Evolutionary conservation across 2,329 filamentous ascomycete genomes (phyloP).

Genomic region (Teratosphaeria nubilosa): DNA sequence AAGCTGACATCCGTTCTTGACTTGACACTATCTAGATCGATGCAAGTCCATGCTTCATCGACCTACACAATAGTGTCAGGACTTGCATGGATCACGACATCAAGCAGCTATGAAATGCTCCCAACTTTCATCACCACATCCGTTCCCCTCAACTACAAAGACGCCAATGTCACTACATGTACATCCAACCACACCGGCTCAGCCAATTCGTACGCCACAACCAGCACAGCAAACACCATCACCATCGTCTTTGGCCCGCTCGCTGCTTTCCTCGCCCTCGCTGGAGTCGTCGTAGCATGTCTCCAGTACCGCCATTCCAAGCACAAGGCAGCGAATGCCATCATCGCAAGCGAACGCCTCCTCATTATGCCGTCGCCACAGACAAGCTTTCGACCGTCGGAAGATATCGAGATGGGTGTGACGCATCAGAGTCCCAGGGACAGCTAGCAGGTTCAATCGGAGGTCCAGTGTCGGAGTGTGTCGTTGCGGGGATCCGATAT

Average conservation of each 20-base stretch:
- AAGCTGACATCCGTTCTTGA: too few species aligned
- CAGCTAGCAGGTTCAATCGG: not conserved
- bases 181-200: too few species aligned
- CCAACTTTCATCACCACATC: not conserved
- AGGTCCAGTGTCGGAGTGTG: not conserved
- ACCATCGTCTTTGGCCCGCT: not conserved
- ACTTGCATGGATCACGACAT: not conserved
- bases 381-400: not conserved
- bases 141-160: not conserved
- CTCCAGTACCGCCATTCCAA: not conserved
- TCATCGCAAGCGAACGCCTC: not conserved
- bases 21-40: not conserved
- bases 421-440: not conserved
- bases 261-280: not conserved
- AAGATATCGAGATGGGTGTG: not conserved
- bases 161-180: too few species aligned
- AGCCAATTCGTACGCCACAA: not conserved
- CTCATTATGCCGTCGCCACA: not conserved
- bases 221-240: not conserved
- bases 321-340: not conserved
- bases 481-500: not conserved
- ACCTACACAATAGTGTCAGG: not conserved
- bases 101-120: not conserved
- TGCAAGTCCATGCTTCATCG: not conserved
- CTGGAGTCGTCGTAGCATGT: not conserved